Base-by-base conservation (phyloP, 352 stramenopile genomes). In the Phytophthora colocasiae region DNA sequence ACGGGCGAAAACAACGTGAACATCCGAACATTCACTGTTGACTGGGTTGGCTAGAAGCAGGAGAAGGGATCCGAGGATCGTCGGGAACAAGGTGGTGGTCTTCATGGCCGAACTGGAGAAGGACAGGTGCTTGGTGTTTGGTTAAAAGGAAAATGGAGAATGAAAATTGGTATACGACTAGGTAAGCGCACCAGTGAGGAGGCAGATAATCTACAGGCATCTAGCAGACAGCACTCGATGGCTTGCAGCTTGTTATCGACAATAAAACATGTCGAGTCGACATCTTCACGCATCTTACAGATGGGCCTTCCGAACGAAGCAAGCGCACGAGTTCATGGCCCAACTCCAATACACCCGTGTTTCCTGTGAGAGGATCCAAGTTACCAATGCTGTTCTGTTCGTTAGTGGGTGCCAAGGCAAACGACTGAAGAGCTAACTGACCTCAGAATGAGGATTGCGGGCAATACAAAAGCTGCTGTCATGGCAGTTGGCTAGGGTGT, bases 1-100 rank as follows among this genome's bases (percentile, higher is more conserved):
- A 22, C 43, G 40, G 10, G 50, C 50, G 22, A 58, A 58, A 32
- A 47, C 58, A n/a, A 68, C 29, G 39, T 72, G 64, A 1, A 67
- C 57, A 29, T 72, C 57, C 9, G 64, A 66, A 24, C 57, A 68
- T 6, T 31, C 31, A 9, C 32, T 32, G 12, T 3, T 52, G 32
- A 34, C 26, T n/a, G 24, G 34, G 12, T n/a, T 45, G n/a, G 49
- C 26, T 2, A 46, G 19, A 14, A 47, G 14, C 34, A 58, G 6
- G 6, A 40, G 15, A 3, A 52, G 15, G 22, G 46, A 52, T 39
- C 46, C 46, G 8, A 52, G 46, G 27, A 52, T 52, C 46, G 46
- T 39, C 14, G 46, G 46, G 26, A 39, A 39, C 27, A 17, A 15
- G 27, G 26, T 8, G 24, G 45, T 22, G 46, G 36, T 26, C 46